Base-by-base conservation (phyloP, 345 rosid species). In the Crucihimalaya himalaica region DNA sequence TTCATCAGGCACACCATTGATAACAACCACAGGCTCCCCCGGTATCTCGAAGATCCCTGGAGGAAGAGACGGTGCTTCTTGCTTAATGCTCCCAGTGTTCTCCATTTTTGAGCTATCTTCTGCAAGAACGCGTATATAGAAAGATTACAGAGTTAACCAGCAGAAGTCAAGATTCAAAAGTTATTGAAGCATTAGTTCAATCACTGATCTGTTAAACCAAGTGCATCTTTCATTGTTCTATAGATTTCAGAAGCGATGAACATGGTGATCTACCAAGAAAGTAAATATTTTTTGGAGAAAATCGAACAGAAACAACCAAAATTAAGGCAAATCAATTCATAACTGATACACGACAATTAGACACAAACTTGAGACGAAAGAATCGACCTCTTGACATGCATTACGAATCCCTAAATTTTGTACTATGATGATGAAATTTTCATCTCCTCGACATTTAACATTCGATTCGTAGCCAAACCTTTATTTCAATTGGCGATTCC, bases 11-110 rank as follows among this genome's bases (percentile, higher is more conserved):
- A 93, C 88, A 19, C 97, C 94, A 14, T 91, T 82, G 73, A 89
- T 93, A 10, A 93, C 77, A 46, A 91, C 82, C 5, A 88, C 96
- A 5, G 98, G 97, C 82, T 89, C 94, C 62, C 94, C 92, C 0
- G 82, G 89, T 72, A 89, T 75, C 81, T 83, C 81, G 54, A 68
- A 91, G 63, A 86, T 80, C 61, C 67, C 77, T 2, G 64, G 27
- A 21, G 75, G 55, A 32, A 61, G 74, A 47, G 83, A 69, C 69
- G 35, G 64, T 14, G 82, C 18, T 66, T 83, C 86, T 74, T 43
- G 43, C 75, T 76, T 75, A 29, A 50, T 45, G 53, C 6, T 66
- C 45, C 4, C 12, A 4, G 3, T 43, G 60, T 66, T 69, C 31
- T 77, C 82, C 88, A 85, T 85, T 80, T 52, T 67, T 18, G 23